Evolutionary conservation across 2,329 filamentous ascomycete species (phyloP), one percentile per base, ranked within the genome.

Genomic region (Botrytis pseudocinerea): DNA sequence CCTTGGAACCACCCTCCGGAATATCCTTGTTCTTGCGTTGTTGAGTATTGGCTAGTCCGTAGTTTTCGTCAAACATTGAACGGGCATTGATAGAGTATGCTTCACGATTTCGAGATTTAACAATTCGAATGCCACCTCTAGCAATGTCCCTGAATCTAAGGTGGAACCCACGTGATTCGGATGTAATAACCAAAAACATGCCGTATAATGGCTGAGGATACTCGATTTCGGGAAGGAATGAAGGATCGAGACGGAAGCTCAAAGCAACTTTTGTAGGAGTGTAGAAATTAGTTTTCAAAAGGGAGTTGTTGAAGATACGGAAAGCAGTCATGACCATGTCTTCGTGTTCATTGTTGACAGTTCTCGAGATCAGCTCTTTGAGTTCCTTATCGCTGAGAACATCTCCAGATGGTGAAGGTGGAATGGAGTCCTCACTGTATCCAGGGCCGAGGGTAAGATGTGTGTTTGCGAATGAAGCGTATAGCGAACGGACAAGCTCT

Each of bases 11-110:
- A 76, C 96, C 96, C 85, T 99, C 96, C 4, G 96, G 96, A 70
- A 99, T 99, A 80, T 99, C 96, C 87, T 99, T 99, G 88, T 99
- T 99, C 89, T 99, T 99, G 81, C 96, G 93, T 85, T 99, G 96
- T 84, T 99, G 96, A 0, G 96, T 99, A 84, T 97, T 98, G 77
- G 96, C 95, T 75, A 99, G 89, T 76, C 96, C 97, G 84, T 99
- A 99, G 84, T 99, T 99, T 85, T 99, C 96, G 79, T 99, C 96
- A 79, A 99, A 99, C 76, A 99, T 88, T 73, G 94, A 97, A 74
- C 96, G 92, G 54, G 95, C 95, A 81, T 99, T 99, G 86, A 98
- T 98, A 75, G 92, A 89, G 82, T 98, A 99, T 3, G 95, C 93
- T 83, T 99, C 96, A 82, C 94, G 93, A 84, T 95, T 98, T 79